A percentile compares a stretch with the other conserved stretches of the same genome.
phyloP scores from a whole-genome alignment of 805 yeast genomes.

The Yamadazyma kitorensis region DNA sequence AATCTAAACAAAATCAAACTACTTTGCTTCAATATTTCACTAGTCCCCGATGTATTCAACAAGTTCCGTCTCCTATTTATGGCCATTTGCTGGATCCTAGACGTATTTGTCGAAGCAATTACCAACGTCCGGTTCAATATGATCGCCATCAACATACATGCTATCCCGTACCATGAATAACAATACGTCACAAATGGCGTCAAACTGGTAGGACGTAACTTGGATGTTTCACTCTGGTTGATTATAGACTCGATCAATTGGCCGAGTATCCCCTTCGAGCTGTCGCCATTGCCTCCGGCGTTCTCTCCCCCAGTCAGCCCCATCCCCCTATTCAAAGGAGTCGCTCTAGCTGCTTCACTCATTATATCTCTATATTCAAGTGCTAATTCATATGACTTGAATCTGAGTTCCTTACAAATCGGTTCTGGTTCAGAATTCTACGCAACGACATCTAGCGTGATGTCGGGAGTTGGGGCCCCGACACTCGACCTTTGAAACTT shows the following conservation, averaged over 20 bases:
- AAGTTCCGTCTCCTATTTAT: conserved; percentile 15
- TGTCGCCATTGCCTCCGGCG: too few species aligned
- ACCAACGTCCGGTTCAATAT: conserved; percentile 36
- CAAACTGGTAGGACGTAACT: conserved; percentile 2
- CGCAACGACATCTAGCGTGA: too few species aligned
- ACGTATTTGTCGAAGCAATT: conserved; percentile 34
- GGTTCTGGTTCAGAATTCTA: too few species aligned
- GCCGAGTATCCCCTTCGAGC: not conserved
- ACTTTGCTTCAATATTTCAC: conserved; percentile 18
- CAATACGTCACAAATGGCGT: conserved; percentile 23
- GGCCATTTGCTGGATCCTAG: conserved; percentile 19
- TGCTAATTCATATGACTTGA: too few species aligned
- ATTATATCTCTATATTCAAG: too few species aligned
- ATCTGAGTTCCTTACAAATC: too few species aligned
- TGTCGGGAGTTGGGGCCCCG: too few species aligned
- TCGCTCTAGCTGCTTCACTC: too few species aligned
- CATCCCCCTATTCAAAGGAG: too few species aligned
- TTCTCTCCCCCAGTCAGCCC: too few species aligned
- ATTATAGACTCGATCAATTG: conserved; percentile 5
- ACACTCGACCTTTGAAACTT: too few species aligned
- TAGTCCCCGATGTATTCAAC: conserved; percentile 7
- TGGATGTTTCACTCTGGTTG: conserved; percentile 8
- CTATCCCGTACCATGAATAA: conserved; percentile 35
- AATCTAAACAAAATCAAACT: conserved; percentile 26
- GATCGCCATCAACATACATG: conserved; percentile 37